phyloP scores from a whole-genome alignment of 495 filamentous ascomycete genomes.

The Aspergillus bertholletiae region DNA sequence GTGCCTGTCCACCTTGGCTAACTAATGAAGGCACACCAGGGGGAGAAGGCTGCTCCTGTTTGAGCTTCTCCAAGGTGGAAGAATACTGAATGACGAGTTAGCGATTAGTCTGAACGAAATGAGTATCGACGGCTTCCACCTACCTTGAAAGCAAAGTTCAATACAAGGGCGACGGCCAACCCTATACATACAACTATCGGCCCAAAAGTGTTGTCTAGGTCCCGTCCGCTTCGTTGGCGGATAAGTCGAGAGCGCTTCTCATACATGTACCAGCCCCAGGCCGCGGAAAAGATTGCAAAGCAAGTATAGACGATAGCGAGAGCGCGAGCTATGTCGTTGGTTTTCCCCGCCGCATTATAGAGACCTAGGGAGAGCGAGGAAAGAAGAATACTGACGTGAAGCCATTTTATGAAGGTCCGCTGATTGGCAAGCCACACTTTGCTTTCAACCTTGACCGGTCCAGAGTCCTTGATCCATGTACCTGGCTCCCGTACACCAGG shows the following conservation, averaged over 20 bases:
- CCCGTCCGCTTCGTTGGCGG: slow-evolving; percentile 75
- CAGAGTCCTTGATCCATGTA: slow-evolving; percentile 87
- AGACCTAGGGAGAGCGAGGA: slow-evolving; percentile 77
- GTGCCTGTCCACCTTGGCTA: slow-evolving; percentile 7
- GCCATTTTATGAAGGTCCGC: slow-evolving; percentile 96
- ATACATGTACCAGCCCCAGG: slow-evolving; percentile 86
- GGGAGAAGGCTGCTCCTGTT: slow-evolving; percentile 9
- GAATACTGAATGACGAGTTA: slow-evolving; percentile 26
- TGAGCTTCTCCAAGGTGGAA: slow-evolving; percentile 27
- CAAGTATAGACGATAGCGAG: slow-evolving; percentile 78
- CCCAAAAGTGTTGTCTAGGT: slow-evolving; percentile 84
- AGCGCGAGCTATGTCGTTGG: slow-evolving; percentile 65
- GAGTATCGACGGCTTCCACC: background rate
- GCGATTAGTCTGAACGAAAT: slow-evolving; percentile 6
- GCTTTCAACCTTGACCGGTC: slow-evolving; percentile 84
- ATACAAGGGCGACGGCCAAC: slow-evolving; percentile 68
- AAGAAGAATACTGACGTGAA: slow-evolving; percentile 84
- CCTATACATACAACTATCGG: slow-evolving; percentile 81
- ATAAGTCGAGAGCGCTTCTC: slow-evolving; percentile 74
- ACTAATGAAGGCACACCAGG: slow-evolving; percentile 5
- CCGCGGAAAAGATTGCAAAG: slow-evolving; percentile 76
- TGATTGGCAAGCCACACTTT: slow-evolving; percentile 99
- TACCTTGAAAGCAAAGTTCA: slow-evolving; percentile 87
- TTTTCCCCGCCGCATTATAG: slow-evolving; percentile 77
- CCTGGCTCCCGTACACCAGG: slow-evolving; percentile 82